Evolutionary conservation across 345 rosid species (phyloP).

Genomic region (Acer saccharum): DNA sequence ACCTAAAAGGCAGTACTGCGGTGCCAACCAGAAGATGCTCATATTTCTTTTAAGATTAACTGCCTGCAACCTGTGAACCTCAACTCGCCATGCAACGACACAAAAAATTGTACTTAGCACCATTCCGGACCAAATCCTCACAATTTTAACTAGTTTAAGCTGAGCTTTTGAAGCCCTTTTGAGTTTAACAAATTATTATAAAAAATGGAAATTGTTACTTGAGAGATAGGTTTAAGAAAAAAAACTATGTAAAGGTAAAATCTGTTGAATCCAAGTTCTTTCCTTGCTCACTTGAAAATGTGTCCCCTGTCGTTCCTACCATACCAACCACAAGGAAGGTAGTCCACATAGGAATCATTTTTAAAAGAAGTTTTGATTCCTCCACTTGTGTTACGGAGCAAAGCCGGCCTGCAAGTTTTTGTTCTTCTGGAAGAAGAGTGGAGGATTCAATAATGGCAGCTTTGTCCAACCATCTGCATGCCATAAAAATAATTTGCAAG

Average conservation of each 20-base stretch:
- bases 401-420: background rate
- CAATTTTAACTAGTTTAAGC: background rate
- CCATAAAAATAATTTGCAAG: background rate
- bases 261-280: background rate
- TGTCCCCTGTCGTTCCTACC: background rate
- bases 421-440: background rate
- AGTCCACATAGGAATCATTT: conserved; percentile 7
- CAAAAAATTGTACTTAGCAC: background rate
- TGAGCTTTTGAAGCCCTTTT: background rate
- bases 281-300: conserved; percentile 15
- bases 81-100: background rate
- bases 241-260: background rate
- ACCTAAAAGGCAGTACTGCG: conserved; percentile 21
- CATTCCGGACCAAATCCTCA: conserved; percentile 7
- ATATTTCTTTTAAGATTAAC: background rate
- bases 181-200: too few relatives aligned
- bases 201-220: too few relatives aligned
- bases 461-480: background rate
- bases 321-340: conserved; percentile 16
- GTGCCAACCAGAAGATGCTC: conserved; percentile 9
- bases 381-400: background rate
- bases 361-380: background rate
- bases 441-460: conserved; percentile 1
- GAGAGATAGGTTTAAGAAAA: background rate
- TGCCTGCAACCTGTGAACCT: conserved; percentile 4